Conservation (phyloP, 345 rosid species). For the Xanthoceras sorbifolium region DNA sequence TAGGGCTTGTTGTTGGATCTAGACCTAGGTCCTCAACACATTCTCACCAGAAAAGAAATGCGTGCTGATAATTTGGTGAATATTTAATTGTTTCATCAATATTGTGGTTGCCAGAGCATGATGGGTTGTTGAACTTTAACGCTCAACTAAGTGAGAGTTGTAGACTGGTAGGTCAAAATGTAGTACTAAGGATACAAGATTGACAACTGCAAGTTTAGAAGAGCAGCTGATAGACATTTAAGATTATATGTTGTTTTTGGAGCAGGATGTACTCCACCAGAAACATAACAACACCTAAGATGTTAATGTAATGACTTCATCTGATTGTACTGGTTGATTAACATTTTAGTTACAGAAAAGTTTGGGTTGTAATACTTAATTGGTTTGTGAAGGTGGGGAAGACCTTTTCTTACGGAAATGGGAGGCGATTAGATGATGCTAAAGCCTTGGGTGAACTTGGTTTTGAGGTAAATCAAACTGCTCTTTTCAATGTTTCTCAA, state of each 20-base stretch:
- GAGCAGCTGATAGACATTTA: neutral
- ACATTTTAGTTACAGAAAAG: slow-evolving; percentile 2
- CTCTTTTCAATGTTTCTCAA: neutral
- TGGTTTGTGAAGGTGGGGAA: slow-evolving; percentile 64
- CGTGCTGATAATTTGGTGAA: neutral
- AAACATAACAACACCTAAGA: neutral
- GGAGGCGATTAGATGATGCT: slow-evolving; percentile 72
- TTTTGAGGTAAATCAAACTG: slow-evolving; percentile 59
- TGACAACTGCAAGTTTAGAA: neutral
- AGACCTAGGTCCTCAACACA: no score
- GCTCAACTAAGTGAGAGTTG: neutral
- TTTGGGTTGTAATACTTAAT: slow-evolving; percentile 16
- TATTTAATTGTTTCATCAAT: neutral
- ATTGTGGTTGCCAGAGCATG: neutral
- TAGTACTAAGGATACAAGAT: neutral
- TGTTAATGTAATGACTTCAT: neutral
- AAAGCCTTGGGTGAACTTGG: slow-evolving; percentile 74
- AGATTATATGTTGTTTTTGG: neutral
- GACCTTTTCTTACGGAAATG: slow-evolving; percentile 68
- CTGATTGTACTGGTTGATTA: neutral
- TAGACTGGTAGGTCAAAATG: neutral
- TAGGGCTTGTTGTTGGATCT: no score
- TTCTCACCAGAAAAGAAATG: neutral
- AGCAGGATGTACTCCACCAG: neutral
- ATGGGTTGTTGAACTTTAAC: neutral